Evolutionary conservation across 2,329 filamentous ascomycete species (phyloP), one percentile per base, ranked within the genome.

Genomic region (Trichoderma atroviride): DNA sequence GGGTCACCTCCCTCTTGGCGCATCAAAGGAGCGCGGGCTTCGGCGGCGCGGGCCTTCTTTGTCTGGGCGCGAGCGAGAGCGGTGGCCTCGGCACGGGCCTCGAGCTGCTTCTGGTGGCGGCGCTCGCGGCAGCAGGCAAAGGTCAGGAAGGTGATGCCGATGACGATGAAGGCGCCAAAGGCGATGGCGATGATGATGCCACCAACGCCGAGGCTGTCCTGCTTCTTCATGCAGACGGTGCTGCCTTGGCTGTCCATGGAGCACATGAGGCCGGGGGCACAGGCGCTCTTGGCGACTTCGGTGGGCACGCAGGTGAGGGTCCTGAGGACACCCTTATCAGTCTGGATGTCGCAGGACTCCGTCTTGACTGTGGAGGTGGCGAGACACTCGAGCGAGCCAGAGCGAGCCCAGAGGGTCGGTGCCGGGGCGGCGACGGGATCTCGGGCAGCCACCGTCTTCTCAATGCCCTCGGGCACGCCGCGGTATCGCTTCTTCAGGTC

Each of bases 41-140:
- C 76, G 35, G 75, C 75, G 60, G 77, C 76, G 60, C 79, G 78
- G 74, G 80, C 77, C 78, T 82, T 82, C 77, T 80, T 82, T 70
- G 79, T 82, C 61, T 83, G 81, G 74, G 83, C 83, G 76, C 83
- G 83, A 60, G 83, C 83, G 62, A 84, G 82, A 31, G 81, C 82
- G n/a, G 81, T 82, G 56, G 84, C 84, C 78, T 87, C 85, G 70
- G 81, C 81, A 72, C 82, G 81, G 70, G 82, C 82, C 66, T 77
- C 77, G 40, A 81, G 76, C 58, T 79, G 78, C 76, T 81, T 81
- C 74, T 85, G 80, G 73, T 80, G 72, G 76, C 77, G 77, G 73
- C 82, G 79, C 73, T 88, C 86, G 71, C 79, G 79, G 80, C 82
- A 85, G 83, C 84, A 87, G 72, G 84, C 79, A 80, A 83, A 83